Percentiles rank a stretch among this genome's conserved stretches.
phyloP scores from a whole-genome alignment of 306 rosid species.

The Betula pendula region DNA sequence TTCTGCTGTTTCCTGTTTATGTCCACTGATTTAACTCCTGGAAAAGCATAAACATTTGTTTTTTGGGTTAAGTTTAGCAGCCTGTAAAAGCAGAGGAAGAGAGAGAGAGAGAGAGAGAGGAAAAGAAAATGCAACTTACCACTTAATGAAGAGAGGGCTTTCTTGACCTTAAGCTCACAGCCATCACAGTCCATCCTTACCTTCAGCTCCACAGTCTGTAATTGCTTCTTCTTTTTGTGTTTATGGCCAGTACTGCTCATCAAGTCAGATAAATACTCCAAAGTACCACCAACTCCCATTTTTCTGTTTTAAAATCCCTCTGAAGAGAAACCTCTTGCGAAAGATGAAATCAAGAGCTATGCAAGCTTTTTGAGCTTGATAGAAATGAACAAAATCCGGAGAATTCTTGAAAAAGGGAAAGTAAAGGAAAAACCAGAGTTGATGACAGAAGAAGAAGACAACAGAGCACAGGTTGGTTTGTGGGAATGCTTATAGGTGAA shows the following conservation, averaged over 20 bases:
- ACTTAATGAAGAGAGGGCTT: slow-evolving; percentile 72
- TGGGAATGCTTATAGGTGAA: slow-evolving; percentile 22
- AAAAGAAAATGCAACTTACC: slow-evolving; percentile 44
- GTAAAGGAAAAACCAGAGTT: slow-evolving; percentile 13
- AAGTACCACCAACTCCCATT: slow-evolving; percentile 91
- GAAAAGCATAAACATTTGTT: slow-evolving; percentile 23
- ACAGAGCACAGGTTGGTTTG: slow-evolving; percentile 18
- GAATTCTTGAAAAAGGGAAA: slow-evolving; percentile 7
- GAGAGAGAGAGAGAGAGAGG: not conserved
- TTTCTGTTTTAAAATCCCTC: slow-evolving; percentile 31
- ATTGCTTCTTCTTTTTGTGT: slow-evolving; percentile 77
- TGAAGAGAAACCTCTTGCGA: not conserved
- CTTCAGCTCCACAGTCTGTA: slow-evolving; percentile 83
- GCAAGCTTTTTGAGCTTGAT: slow-evolving; percentile 14
- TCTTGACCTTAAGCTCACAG: slow-evolving; percentile 95
- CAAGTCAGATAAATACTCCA: slow-evolving; percentile 85
- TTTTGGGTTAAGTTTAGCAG: too few species aligned
- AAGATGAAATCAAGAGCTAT: slow-evolving; percentile 6
- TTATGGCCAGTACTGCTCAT: slow-evolving; percentile 51
- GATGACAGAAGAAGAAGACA: slow-evolving; percentile 8
- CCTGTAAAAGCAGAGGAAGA: too few species aligned
- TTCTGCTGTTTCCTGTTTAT: slow-evolving; percentile 94
- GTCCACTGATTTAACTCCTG: slow-evolving; percentile 94
- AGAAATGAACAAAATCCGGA: slow-evolving; percentile 10
- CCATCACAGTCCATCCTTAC: slow-evolving; percentile 99